Conservation (phyloP, 768 basidiomycete species). For the Steccherinum ochraceum region DNA sequence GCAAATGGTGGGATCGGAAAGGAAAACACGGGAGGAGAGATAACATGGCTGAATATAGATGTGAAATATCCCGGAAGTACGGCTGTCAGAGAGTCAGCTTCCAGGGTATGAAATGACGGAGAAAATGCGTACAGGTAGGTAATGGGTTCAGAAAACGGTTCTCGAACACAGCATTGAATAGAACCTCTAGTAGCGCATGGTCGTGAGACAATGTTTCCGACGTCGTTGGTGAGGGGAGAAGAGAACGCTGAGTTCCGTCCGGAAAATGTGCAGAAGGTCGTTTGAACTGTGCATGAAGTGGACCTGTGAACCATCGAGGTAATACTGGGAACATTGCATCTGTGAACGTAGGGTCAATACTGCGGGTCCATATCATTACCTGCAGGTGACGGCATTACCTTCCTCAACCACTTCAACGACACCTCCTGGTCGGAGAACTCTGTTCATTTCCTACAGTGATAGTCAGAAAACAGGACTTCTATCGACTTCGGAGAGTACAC, state of each 20-base stretch:
- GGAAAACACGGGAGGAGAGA: slow-evolving; percentile 50
- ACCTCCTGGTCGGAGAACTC: slow-evolving; percentile 65
- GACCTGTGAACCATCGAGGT: slow-evolving; percentile 72
- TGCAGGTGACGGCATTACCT: slow-evolving; percentile 35
- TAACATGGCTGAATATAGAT: slow-evolving; percentile 63
- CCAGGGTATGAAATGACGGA: no score
- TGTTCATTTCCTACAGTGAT: slow-evolving; percentile 56
- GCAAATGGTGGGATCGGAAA: slow-evolving; percentile 69
- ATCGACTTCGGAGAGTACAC: slow-evolving; percentile 4
- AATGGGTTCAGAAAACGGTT: slow-evolving; percentile 66
- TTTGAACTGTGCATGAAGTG: slow-evolving; percentile 41
- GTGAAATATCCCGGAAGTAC: slow-evolving; percentile 65
- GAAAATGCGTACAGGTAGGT: slow-evolving; percentile 48
- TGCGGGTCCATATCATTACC: no score
- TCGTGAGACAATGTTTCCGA: slow-evolving; percentile 43
- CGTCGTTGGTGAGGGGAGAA: slow-evolving; percentile 26
- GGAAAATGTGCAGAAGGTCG: slow-evolving; percentile 46
- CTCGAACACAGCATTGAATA: slow-evolving; percentile 62
- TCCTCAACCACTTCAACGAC: slow-evolving; percentile 69
- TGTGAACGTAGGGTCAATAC: no score
- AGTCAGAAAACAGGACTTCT: slow-evolving; percentile 1
- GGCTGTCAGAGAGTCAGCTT: no score
- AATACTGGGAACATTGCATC: slow-evolving; percentile 73
- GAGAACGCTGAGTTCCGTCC: slow-evolving; percentile 34
- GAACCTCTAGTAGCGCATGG: slow-evolving; percentile 62